Evolutionary conservation across 768 basidiomycete genomes (phyloP), one percentile per base, ranked within the genome.

Genomic region (Suillus placidus): DNA sequence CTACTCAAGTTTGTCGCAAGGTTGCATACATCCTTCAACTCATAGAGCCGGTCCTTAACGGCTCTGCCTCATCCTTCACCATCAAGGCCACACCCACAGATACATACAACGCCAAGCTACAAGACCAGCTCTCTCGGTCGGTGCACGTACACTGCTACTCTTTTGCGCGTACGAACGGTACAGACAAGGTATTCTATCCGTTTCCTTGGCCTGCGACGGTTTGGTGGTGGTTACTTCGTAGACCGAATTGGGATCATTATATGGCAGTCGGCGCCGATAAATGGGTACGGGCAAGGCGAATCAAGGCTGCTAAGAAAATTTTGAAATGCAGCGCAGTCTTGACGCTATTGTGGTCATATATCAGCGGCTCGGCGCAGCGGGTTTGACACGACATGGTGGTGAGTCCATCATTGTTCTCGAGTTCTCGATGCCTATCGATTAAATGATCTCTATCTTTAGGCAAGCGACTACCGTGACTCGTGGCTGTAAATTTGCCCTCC

Each of bases 231-330:
- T 14, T 51, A 0, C 49, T 51, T 26, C 49, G 49, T 14, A 51
- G 23, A 51, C 49, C 49, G 6, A 51, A 51, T 51, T 51, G 49
- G 49, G 6, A 51, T 51, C 49, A 51, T 51, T 51, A 26, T 14
- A 51, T 14, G 6, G 49, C 49, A 4, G 23, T 51, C 49, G 49
- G 14, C 12, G 49, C 23, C 49, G 23, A 51, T 6, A 26, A 51
- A 26, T 82, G 82, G 80, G 71, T 40, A 32, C 63, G 65, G 30
- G 65, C 61, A 51, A 64, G 64, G 34, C 35, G 18, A 52, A 43
- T 61, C 37, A 60, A 67, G 38, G 63, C 37, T 42, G 23, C 64
- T n/a, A 58, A 61, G 26, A 16, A 40, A 4, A n/a, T 55, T 42
- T 42, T 68, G 56, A 70, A 58, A 61, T 35, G 56, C 32, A 58